Evolutionary conservation across 2,329 filamentous ascomycete species (phyloP).

Genomic region (Ophiostoma sp.): DNA sequence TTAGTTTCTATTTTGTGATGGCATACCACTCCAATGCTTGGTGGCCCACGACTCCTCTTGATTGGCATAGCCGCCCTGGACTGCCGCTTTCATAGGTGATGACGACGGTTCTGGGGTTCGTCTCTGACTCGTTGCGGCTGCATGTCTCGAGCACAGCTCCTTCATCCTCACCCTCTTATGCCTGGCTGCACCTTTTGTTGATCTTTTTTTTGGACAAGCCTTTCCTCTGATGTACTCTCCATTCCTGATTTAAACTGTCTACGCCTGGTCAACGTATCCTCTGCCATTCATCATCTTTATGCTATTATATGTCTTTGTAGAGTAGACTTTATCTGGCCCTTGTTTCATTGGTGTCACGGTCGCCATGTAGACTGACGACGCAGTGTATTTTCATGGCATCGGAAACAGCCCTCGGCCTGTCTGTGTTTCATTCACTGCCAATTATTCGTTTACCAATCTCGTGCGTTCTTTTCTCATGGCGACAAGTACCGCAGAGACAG

Average conservation of each 20-base stretch:
- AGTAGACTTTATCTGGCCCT: not conserved
- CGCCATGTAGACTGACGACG: not conserved
- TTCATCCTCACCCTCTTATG: not conserved
- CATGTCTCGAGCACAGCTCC: not conserved
- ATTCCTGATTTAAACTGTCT: too few relatives aligned
- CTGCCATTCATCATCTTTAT: not conserved
- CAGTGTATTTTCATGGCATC: slow-evolving; percentile 1
- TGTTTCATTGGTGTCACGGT: slow-evolving; percentile 13
- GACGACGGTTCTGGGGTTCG: not conserved
- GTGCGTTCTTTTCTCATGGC: not conserved
- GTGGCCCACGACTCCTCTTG: not conserved
- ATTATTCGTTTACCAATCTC: not conserved
- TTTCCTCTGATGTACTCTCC: too few relatives aligned
- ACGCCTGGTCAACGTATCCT: not conserved
- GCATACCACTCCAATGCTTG: not conserved
- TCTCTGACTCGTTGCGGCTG: not conserved
- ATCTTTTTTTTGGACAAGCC: too few relatives aligned
- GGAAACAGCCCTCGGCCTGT: not conserved
- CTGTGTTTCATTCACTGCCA: not conserved
- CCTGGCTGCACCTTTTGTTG: not conserved
- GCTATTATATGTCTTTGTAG: not conserved
- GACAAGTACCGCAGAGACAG: too few relatives aligned
- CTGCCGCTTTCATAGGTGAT: not conserved
- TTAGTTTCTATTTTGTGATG: not conserved
- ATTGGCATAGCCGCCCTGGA: slow-evolving; percentile 1